Percentiles rank a stretch among this genome's conserved stretches.
These are phyloP conservation scores for Malus orientalis DNA, from an alignment of 306 rosid genomes.

Conservation along the genomic window DNA sequence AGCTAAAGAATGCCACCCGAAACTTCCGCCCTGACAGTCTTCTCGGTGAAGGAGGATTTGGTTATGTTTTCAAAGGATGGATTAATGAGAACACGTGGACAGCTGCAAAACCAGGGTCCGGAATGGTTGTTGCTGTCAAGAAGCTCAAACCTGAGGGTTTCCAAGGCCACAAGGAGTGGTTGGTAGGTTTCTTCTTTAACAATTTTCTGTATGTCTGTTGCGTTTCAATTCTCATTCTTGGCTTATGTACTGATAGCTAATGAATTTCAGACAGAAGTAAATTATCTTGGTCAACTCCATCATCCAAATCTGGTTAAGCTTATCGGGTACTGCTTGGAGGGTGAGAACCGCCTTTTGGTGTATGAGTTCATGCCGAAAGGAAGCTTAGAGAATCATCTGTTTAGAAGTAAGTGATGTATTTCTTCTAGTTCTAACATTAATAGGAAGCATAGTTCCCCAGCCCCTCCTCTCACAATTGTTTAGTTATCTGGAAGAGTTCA, in stretches of 20 bases:
- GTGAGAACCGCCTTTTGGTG: constrained; percentile 79
- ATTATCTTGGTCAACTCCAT: constrained; percentile 82
- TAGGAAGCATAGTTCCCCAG: not conserved
- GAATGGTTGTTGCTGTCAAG: constrained; percentile 88
- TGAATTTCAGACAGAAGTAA: constrained; percentile 80
- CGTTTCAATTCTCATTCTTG: not conserved
- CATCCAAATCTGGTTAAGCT: constrained; percentile 86
- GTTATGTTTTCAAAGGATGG: constrained; percentile 93
- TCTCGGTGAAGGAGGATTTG: constrained; percentile 96
- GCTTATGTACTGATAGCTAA: constrained; percentile 10
- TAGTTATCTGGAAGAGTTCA: not conserved
- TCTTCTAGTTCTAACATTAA: not conserved
- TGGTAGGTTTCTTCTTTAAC: constrained; percentile 46
- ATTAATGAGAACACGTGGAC: constrained; percentile 49
- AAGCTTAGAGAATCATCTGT: constrained; percentile 90
- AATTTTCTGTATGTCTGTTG: not conserved
- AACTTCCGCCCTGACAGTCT: constrained; percentile 81
- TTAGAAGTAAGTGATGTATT: constrained; percentile 58
- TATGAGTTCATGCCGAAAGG: constrained; percentile 96
- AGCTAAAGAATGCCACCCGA: constrained; percentile 76
- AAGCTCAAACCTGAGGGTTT: constrained; percentile 85
- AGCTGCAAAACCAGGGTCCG: constrained; percentile 76
- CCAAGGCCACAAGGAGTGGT: constrained; percentile 96
- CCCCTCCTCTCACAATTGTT: not conserved
- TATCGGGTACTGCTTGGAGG: constrained; percentile 89